A percentile compares a stretch with the other conserved stretches of the same genome.
Conservation (phyloP, 2,329 filamentous ascomycete species). For the Botryosphaeria agaves region DNA sequence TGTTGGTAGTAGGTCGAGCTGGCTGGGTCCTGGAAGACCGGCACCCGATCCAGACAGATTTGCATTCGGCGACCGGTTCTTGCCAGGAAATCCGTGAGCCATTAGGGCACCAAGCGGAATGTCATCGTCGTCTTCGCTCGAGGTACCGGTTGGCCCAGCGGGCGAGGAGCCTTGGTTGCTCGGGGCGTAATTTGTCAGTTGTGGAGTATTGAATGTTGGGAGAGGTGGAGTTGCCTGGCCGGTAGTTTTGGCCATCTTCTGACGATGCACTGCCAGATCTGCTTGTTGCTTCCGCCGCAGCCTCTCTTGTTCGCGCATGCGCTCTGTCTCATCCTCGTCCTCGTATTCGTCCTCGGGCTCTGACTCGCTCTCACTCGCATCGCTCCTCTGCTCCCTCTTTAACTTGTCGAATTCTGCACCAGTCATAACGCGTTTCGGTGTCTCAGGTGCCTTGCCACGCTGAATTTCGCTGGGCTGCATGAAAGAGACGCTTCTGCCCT, state of each 20-base stretch:
- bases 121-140: conserved; percentile 58
- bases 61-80: conserved; percentile 56
- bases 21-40: too few relatives aligned
- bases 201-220: conserved; percentile 43
- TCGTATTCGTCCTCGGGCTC: conserved; percentile 46
- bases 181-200: conserved; percentile 21
- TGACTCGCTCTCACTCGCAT: conserved; percentile 29
- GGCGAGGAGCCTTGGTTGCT: not conserved
- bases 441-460: not conserved
- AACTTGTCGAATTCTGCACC: conserved; percentile 68
- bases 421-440: conserved; percentile 45
- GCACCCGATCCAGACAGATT: too few relatives aligned
- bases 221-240: conserved; percentile 47
- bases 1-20: conserved; percentile 30
- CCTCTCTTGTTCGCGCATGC: conserved; percentile 52
- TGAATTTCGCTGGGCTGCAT: conserved; percentile 3
- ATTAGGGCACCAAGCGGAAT: conserved; percentile 73
- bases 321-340: conserved; percentile 63
- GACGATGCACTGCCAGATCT: conserved; percentile 74
- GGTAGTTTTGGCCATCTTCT: conserved; percentile 94
- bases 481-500: too few relatives aligned
- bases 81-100: conserved; percentile 75
- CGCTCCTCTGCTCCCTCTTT: conserved; percentile 49
- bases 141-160: not conserved
- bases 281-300: conserved; percentile 79